Evolutionary conservation across 2,329 filamentous ascomycete species (phyloP).

Genomic region (Coleophoma crateriformis): DNA sequence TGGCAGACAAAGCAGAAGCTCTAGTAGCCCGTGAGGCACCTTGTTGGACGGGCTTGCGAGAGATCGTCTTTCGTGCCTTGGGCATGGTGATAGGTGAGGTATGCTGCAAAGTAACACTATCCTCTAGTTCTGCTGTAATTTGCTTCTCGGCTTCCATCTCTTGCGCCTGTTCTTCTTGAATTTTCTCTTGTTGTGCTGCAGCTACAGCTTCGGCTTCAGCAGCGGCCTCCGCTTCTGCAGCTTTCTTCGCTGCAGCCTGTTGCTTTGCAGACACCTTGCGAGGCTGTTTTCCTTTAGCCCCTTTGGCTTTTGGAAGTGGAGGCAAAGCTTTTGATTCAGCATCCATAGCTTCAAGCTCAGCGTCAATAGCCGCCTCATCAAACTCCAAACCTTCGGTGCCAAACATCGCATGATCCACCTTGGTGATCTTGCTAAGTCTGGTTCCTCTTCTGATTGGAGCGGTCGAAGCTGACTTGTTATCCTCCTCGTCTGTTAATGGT

Average conservation of each 20-base stretch:
- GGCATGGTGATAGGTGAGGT: slow-evolving; percentile 14
- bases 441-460: slow-evolving; percentile 8
- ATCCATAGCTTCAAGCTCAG: slow-evolving; percentile 23
- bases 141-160: slow-evolving; percentile 15
- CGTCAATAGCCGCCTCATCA: slow-evolving; percentile 23
- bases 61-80: slow-evolving; percentile 15
- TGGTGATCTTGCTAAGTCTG: slow-evolving; percentile 9
- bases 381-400: slow-evolving; percentile 13
- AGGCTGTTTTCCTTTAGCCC: slow-evolving; percentile 20
- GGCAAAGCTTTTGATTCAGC: slow-evolving; percentile 17
- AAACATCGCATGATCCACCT: slow-evolving; percentile 19
- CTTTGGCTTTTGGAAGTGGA: slow-evolving; percentile 21
- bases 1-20: slow-evolving; percentile 13
- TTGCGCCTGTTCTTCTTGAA: background rate
- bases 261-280: slow-evolving; percentile 25
- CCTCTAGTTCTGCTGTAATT: slow-evolving; percentile 13
- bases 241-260: slow-evolving; percentile 19
- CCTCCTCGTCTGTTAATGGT: slow-evolving; percentile 48
- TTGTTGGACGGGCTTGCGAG: slow-evolving; percentile 11
- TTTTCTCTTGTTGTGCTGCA: too few species aligned
- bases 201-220: slow-evolving; percentile 6
- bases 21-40: slow-evolving; percentile 9
- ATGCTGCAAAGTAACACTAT: slow-evolving; percentile 18
- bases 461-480: slow-evolving; percentile 11
- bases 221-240: slow-evolving; percentile 13